Evolutionary conservation across 1,284 basidiomycete genomes (phyloP), one percentile per base, ranked within the genome.

Genomic region (Exobasidium rhododendri): DNA sequence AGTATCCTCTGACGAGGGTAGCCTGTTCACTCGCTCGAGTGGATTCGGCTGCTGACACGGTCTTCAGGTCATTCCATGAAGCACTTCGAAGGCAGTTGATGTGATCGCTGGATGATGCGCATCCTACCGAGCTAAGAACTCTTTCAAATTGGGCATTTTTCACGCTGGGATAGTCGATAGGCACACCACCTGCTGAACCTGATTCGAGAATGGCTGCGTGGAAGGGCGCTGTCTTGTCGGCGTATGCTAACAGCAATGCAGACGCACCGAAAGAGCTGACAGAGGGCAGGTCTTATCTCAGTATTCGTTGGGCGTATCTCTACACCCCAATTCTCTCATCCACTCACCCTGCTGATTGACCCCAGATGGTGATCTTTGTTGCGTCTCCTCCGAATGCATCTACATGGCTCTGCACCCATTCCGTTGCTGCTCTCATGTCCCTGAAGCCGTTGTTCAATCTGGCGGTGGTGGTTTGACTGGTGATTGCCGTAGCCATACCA

Each of bases 61-160:
- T 13, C 14, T 14, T n/a, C 3, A 50, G 13, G 4, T 2, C 28
- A 17, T 20, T 14, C 26, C 20, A 20, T 24, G 47, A 20, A 24
- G 14, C 24, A 26, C n/a, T 13, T 24, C 47, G 47, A 24, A 50
- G 26, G 24, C 52, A 55, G 3, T 14, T 31, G 2, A 55, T 4
- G 4, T 30, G 65, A 32, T 73, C 69, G 31, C 20, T 20, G 13
- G n/a, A 24, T 3, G 13, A 20, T 24, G 47, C 4, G 28, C 47
- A 50, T 50, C 47, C 47, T 7, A 26, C 47, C 4, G 20, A 14
- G 4, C 13, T 24, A 75, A 67, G 24, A 73, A 59, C 17, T 71
- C 63, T 47, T 71, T 67, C 31, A 74, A 74, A 28, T 70, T 72
- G 11, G 64, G 59, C 28, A 69, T 55, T 26, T 55, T 55, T 35